Evolutionary conservation across 164 flowering plant genomes (phyloP).

Genomic region (Buxus sempervirens): DNA sequence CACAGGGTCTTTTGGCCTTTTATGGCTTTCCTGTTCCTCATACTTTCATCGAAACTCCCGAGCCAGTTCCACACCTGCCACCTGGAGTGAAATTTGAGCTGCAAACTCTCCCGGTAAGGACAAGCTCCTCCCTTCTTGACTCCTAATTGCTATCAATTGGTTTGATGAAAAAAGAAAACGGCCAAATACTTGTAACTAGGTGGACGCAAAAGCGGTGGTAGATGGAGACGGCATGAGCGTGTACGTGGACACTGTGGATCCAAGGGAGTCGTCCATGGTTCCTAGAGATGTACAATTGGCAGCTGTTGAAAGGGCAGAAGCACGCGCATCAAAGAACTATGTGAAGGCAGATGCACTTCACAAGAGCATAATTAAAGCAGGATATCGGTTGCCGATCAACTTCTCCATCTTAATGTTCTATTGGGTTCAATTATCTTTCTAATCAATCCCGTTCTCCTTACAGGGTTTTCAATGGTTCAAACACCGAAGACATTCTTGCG

Average conservation of each 20-base stretch:
- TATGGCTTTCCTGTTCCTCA: slow-evolving; percentile 77
- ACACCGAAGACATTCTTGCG: slow-evolving; percentile 62
- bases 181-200: slow-evolving; percentile 52
- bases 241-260: slow-evolving; percentile 55
- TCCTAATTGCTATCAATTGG: too few relatives aligned
- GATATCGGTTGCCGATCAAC: slow-evolving; percentile 56
- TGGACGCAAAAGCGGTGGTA: slow-evolving; percentile 71
- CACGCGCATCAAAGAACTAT: slow-evolving; percentile 57
- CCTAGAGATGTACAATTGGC: slow-evolving; percentile 54
- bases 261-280: slow-evolving; percentile 58
- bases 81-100: slow-evolving; percentile 61
- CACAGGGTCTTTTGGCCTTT: slow-evolving; percentile 69
- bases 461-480: slow-evolving; percentile 50
- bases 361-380: slow-evolving; percentile 49
- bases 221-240: slow-evolving; percentile 88
- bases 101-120: slow-evolving; percentile 62
- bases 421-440: neutral
- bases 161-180: too few relatives aligned
- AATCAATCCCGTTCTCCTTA: neutral
- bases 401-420: neutral
- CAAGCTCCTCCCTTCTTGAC: neutral
- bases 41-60: slow-evolving; percentile 28
- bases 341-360: slow-evolving; percentile 66
- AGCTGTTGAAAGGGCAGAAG: slow-evolving; percentile 47
- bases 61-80: slow-evolving; percentile 31